Base-by-base conservation (phyloP, 257 asterid species). In the Thymus mandschuricus region DNA sequence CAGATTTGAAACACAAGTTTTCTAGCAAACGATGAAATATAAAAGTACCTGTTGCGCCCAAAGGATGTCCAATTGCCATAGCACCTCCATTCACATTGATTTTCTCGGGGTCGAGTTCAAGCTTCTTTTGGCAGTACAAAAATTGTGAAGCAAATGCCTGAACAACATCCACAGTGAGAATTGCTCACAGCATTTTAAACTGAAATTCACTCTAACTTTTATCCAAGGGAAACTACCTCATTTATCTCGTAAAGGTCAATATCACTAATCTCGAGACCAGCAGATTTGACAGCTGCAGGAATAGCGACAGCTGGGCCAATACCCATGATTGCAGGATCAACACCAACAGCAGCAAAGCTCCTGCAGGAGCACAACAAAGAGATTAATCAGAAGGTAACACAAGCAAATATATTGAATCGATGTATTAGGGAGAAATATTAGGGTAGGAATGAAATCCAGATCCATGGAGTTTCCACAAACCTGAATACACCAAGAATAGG, bases 81-180 rank as follows among this genome's bases (percentile, higher is more conserved):
- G 98, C 99, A 58, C 99, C 99, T 44, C 99, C 99, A 80, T 95
- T 95, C 49, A 95, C 99, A 65, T 95, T 95, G 80, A 95, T 95
- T 85, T 95, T 95, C 78, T 87, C 92, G 0, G 99, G 96, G 68
- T 95, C 97, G 55, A 94, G 98, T 76, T 74, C 99, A 70, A 95
- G 91, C 89, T 95, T 92, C 86, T 86, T 88, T 45, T 81, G 98
- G 92, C 98, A 95, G 80, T 95, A 92, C 8, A 92, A 75, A 70
- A 67, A 95, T 81, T 95, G 99, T 1, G 99, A 95, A 54, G 98
- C 97, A 78, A 95, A 95, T 64, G 98, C 98, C 98, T 95, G 87
- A 67, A 74, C 60, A 69, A 35, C 31, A 79, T 45, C 52, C 70
- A 78, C 10, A 52, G 58, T 15, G 13, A 64, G 38, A 60, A 68